phyloP scores from a whole-genome alignment of 2,329 filamentous ascomycete genomes.

The Diaporthe batatas region DNA sequence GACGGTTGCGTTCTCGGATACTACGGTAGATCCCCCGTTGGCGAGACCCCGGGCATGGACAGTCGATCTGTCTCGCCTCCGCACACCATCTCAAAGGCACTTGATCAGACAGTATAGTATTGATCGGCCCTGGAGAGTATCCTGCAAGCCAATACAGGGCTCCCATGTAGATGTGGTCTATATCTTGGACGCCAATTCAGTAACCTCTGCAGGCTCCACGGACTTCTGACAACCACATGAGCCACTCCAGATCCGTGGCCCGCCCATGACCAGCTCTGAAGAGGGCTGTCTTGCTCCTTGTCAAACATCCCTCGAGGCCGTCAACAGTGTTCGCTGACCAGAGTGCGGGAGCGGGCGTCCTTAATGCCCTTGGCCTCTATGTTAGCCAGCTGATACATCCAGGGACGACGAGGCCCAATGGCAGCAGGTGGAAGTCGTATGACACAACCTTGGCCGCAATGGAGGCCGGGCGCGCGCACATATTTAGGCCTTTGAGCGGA shows the following conservation, averaged over 20 bases:
- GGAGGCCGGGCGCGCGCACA: conserved; percentile 69
- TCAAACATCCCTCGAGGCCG: too few relatives aligned
- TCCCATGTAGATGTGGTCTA: conserved; percentile 52
- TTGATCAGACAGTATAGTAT: neutral
- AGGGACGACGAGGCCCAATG: conserved; percentile 80
- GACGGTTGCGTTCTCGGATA: neutral
- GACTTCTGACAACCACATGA: conserved; percentile 21
- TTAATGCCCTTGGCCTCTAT: too few relatives aligned
- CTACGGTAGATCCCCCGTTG: too few relatives aligned
- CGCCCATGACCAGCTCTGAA: neutral
- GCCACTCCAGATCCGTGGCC: conserved; percentile 22
- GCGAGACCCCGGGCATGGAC: neutral
- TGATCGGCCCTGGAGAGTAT: neutral
- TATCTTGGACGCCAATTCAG: conserved; percentile 54
- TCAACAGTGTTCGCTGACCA: too few relatives aligned
- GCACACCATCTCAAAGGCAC: neutral
- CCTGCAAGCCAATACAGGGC: neutral
- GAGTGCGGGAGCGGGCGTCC: too few relatives aligned
- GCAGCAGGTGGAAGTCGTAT: conserved; percentile 72
- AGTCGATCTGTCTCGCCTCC: neutral
- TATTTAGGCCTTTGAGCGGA: conserved; percentile 64
- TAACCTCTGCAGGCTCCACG: conserved; percentile 25
- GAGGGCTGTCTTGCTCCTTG: conserved; percentile 46
- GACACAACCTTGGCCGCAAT: conserved; percentile 55
- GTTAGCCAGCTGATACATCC: too few relatives aligned